A percentile compares a stretch with the other conserved stretches of the same genome.
These are phyloP conservation scores for Chernovozyma aurita DNA, from an alignment of 1,139 yeast species.

Conservation along the genomic window DNA sequence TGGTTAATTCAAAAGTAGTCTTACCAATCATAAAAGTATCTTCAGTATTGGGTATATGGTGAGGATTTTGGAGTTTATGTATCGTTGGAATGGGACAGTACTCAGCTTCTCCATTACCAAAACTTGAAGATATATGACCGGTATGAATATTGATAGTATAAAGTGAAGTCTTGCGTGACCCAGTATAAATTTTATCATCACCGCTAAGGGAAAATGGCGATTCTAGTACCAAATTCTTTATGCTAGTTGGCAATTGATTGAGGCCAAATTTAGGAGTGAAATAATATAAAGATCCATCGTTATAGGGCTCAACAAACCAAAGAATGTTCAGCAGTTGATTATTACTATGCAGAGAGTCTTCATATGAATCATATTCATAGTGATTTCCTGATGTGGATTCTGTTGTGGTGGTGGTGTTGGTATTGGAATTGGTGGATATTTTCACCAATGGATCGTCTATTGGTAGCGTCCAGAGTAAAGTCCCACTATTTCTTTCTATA, in stretches of 20 bases:
- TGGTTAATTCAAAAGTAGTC: slow-evolving; percentile 43
- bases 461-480: slow-evolving; percentile 70
- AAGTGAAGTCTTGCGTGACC: slow-evolving; percentile 71
- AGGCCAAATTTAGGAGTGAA: slow-evolving; percentile 77
- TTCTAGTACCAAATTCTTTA: slow-evolving; percentile 71
- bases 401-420: slow-evolving; percentile 13
- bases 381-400: slow-evolving; percentile 11
- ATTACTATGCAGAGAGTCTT: slow-evolving; percentile 16
- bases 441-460: slow-evolving; percentile 48
- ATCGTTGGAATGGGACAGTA: slow-evolving; percentile 29
- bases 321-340: slow-evolving; percentile 24
- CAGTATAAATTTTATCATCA: slow-evolving; percentile 88
- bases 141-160: slow-evolving; percentile 70
- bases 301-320: slow-evolving; percentile 91
- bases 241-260: slow-evolving; percentile 76
- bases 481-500: slow-evolving; percentile 71
- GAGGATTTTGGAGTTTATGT: slow-evolving; percentile 1
- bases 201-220: slow-evolving; percentile 80
- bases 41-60: not conserved
- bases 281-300: slow-evolving; percentile 82
- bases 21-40: slow-evolving; percentile 44
- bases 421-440: slow-evolving; percentile 29
- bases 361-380: slow-evolving; percentile 14
- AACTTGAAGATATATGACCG: slow-evolving; percentile 72
- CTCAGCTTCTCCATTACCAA: slow-evolving; percentile 44